Evolutionary conservation across 1,284 basidiomycete genomes (phyloP), one percentile per base, ranked within the genome.

Genomic region (Cryptococcus sp.): DNA sequence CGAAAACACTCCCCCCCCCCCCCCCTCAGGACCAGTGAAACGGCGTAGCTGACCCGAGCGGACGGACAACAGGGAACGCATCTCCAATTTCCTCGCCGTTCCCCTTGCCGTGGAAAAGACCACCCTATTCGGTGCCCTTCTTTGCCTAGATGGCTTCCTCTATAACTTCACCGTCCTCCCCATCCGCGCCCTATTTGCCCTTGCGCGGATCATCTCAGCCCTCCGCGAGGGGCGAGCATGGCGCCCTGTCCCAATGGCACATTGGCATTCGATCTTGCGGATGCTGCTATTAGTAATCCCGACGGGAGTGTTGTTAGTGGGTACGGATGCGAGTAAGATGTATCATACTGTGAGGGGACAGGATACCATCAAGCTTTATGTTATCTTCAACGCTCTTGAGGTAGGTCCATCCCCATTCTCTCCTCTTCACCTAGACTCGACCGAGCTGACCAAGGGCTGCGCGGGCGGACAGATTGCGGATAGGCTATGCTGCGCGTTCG

Each of bases 261-360:
- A 76, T 52, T 54, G 70, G 6, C 70, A 75, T 48, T 68, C 70
- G 11, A 83, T 98, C 13, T 78, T 97, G 33, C 85, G 92, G 56
- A 83, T 85, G 40, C 76, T 92, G 2, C 81, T 99, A 2, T 82
- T 98, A 37, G 72, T 88, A 4, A 73, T 87, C 35, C 88, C 91
- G 0, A 84, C 95, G 49, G 66, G 84, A 35, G 83, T 94, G 38
- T 81, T 98, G 4, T 81, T 86, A 33, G 85, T 88, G 3, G 81
- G 94, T 35, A 95, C 94, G 4, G 95, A 98, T 71, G 89, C 93
- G 12, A 96, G 92, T 79, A 96, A 96, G 79, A 96, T 99, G 75
- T 99, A 99, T 68, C 96, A 99, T 71, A 89, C 88, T 18, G 97
- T 99, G 52, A 86, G 96, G n/a, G 96, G 95, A 0, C 96, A 98